phyloP scores from a whole-genome alignment of 2,329 filamentous ascomycete species.

The Diaporthe amygdali region DNA sequence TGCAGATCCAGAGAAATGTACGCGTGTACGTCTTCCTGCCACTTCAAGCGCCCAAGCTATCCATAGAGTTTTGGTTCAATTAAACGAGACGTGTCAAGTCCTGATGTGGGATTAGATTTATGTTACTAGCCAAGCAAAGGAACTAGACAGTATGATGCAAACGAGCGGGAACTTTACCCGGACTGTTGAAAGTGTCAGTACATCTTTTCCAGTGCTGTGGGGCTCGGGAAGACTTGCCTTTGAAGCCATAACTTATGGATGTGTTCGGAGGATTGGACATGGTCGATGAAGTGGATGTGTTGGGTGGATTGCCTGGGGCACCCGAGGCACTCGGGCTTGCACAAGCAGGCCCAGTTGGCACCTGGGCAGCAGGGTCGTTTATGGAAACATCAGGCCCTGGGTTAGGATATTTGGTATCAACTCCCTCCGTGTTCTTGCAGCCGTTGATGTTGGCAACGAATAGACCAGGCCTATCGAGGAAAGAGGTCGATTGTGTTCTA shows the following conservation, averaged over 20 bases:
- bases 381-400: slow-evolving; percentile 10
- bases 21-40: not conserved
- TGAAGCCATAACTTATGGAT: not conserved
- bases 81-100: not conserved
- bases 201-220: not conserved
- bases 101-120: not conserved
- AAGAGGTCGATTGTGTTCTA: not conserved
- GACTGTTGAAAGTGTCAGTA: not conserved
- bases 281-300: no score
- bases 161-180: not conserved
- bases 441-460: slow-evolving; percentile 19
- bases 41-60: not conserved
- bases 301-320: not conserved
- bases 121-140: not conserved
- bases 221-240: not conserved
- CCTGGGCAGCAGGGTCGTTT: not conserved
- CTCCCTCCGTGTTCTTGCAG: slow-evolving; percentile 15
- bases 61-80: not conserved
- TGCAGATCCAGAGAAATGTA: not conserved
- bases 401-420: not conserved
- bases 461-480: not conserved
- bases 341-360: not conserved
- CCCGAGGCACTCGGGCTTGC: not conserved
- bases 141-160: not conserved
- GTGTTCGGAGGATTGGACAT: not conserved